Evolutionary conservation across 768 basidiomycete genomes (phyloP).

Genomic region (Lentinula sp.): DNA sequence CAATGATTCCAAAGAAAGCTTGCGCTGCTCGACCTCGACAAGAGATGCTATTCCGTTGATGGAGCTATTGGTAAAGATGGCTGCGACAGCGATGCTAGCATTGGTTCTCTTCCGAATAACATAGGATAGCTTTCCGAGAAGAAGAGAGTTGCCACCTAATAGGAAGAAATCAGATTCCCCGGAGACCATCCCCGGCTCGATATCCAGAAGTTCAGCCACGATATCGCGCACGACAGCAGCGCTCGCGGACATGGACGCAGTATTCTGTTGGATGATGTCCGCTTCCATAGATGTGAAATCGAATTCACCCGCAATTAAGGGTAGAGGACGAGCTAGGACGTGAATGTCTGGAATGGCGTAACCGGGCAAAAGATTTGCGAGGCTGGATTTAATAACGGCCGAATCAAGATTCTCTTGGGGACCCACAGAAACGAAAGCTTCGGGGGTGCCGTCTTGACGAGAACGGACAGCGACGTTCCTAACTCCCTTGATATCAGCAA

Average conservation of each 20-base stretch:
- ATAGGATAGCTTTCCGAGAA: conserved; percentile 41
- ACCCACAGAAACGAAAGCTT: conserved; percentile 31
- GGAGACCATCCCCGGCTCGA: conserved; percentile 23
- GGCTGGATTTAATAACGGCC: conserved; percentile 12
- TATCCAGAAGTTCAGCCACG: conserved; percentile 24
- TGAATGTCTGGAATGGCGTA: conserved; percentile 35
- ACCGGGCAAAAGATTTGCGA: conserved; percentile 26
- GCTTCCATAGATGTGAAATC: conserved; percentile 27
- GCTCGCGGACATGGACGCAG: conserved; percentile 20
- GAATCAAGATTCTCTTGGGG: conserved; percentile 13
- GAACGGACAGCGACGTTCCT: conserved; percentile 28
- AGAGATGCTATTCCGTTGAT: conserved; percentile 33
- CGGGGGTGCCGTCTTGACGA: conserved; percentile 24
- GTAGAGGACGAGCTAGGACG: conserved; percentile 21
- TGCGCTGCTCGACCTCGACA: conserved; percentile 23
- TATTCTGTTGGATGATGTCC: conserved; percentile 14
- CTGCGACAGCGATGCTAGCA: conserved; percentile 27
- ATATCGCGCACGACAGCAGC: conserved; percentile 31
- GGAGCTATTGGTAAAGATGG: conserved; percentile 36
- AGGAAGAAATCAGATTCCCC: conserved; percentile 37
- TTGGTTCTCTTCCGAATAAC: conserved; percentile 33
- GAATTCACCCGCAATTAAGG: conserved; percentile 15
- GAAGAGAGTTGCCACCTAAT: conserved; percentile 37
- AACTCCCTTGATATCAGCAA: conserved; percentile 23
- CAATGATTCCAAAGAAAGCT: conserved; percentile 8